These are phyloP conservation scores for Penicillium sp. DNA, from an alignment of 2,329 filamentous ascomycete genomes.

Conservation along the genomic window DNA sequence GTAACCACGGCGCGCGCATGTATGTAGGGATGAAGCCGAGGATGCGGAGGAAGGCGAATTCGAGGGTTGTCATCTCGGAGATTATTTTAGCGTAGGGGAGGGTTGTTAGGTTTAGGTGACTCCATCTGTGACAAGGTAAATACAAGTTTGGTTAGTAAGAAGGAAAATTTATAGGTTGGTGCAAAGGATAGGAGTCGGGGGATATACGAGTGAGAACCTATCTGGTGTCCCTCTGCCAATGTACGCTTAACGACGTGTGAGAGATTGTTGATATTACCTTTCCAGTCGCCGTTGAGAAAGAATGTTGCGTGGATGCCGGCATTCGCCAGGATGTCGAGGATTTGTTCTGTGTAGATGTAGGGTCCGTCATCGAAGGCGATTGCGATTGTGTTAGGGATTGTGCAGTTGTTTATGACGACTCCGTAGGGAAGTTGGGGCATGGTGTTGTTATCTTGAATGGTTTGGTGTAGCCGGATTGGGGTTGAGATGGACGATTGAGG, in stretches of 20 bases:
- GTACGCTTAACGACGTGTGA: constrained; percentile 37
- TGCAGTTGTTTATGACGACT: constrained; percentile 47
- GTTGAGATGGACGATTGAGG: background rate
- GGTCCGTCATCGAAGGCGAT: constrained; percentile 70
- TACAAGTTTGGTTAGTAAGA: background rate
- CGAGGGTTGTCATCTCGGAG: constrained; percentile 47
- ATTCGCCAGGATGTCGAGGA: constrained; percentile 60
- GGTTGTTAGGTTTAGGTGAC: constrained; percentile 44
- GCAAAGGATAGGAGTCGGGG: background rate
- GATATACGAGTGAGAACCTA: constrained; percentile 51
- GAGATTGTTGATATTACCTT: constrained; percentile 36
- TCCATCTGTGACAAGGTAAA: constrained; percentile 34
- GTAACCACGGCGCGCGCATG: constrained; percentile 53
- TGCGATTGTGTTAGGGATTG: constrained; percentile 59
- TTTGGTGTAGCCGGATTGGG: background rate
- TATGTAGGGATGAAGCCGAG: constrained; percentile 53
- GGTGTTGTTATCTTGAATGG: background rate
- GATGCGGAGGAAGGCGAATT: constrained; percentile 45
- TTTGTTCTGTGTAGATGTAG: constrained; percentile 59
- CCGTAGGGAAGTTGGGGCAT: constrained; percentile 41
- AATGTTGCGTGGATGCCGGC: constrained; percentile 67
- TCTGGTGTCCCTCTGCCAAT: constrained; percentile 48
- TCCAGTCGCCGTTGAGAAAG: constrained; percentile 58
- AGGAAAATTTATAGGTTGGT: background rate
- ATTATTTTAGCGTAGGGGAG: constrained; percentile 39